A percentile compares a stretch with the other conserved stretches of the same genome.
These are phyloP conservation scores for Aureobasidium musti DNA, from an alignment of 2,329 filamentous ascomycete genomes.

Conservation along the genomic window DNA sequence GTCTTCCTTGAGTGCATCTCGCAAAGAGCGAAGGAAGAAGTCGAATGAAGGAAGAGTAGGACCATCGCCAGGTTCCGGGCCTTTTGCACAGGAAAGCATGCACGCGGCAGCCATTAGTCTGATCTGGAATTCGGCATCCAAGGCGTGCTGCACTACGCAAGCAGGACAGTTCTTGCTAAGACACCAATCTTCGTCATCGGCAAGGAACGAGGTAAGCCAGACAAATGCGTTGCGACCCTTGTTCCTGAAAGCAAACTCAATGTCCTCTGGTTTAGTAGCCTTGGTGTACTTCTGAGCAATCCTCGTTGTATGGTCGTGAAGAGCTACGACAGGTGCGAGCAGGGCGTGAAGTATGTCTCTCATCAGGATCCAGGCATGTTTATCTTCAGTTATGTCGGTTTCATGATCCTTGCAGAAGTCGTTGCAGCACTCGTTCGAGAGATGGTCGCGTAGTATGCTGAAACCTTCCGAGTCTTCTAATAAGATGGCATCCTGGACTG, in stretches of 20 bases:
- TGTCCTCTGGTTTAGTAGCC: slow-evolving; percentile 52
- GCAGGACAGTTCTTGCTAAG: slow-evolving; percentile 58
- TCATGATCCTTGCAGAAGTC: slow-evolving; percentile 49
- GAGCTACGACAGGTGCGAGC: slow-evolving; percentile 59
- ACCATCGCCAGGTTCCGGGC: slow-evolving; percentile 40
- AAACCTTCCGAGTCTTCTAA: slow-evolving; percentile 48
- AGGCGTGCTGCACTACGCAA: slow-evolving; percentile 48
- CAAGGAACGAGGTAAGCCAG: slow-evolving; percentile 62
- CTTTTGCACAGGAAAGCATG: slow-evolving; percentile 48
- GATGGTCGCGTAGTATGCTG: slow-evolving; percentile 46
- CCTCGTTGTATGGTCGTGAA: slow-evolving; percentile 57
- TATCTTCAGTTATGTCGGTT: slow-evolving; percentile 39
- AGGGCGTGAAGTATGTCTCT: slow-evolving; percentile 62
- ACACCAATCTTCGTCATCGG: slow-evolving; percentile 59
- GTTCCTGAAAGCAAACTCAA: slow-evolving; percentile 59
- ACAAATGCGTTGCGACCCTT: slow-evolving; percentile 60
- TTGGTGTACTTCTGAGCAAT: slow-evolving; percentile 55
- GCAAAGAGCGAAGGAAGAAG: slow-evolving; percentile 49
- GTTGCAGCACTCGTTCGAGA: slow-evolving; percentile 45
- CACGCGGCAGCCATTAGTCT: slow-evolving; percentile 52
- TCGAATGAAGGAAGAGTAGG: slow-evolving; percentile 43
- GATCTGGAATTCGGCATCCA: slow-evolving; percentile 53
- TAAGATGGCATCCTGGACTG: slow-evolving; percentile 45
- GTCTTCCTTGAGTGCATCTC: slow-evolving; percentile 45
- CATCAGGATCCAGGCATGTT: slow-evolving; percentile 53